These are phyloP conservation scores for Claviceps pazoutovae DNA, from an alignment of 2,329 filamentous ascomycete species.

Conservation along the genomic window DNA sequence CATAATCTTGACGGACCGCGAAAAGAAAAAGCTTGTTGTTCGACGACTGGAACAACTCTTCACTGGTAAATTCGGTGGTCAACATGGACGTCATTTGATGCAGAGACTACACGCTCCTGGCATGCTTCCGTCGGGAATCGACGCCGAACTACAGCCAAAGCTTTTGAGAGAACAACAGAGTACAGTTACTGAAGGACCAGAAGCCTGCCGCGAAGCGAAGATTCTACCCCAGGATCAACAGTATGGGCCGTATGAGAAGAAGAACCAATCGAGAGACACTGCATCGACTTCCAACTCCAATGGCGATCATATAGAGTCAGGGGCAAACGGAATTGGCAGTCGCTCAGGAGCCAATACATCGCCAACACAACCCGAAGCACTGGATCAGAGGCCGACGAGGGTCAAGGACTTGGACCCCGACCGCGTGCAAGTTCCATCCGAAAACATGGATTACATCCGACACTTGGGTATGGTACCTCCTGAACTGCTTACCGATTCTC, in stretches of 20 bases:
- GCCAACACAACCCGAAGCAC: constrained; percentile 25
- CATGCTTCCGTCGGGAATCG: constrained; percentile 8
- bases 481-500: constrained; percentile 28
- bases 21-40: constrained; percentile 66
- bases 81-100: constrained; percentile 20
- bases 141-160: constrained; percentile 16
- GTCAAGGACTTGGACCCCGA: constrained; percentile 66
- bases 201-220: constrained; percentile 32
- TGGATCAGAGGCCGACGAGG: constrained; percentile 64
- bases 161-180: constrained; percentile 22
- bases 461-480: constrained; percentile 56
- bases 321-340: constrained; percentile 19
- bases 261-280: constrained; percentile 28
- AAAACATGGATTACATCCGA: constrained; percentile 69
- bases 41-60: constrained; percentile 68
- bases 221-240: constrained; percentile 26
- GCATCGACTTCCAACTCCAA: constrained; percentile 32
- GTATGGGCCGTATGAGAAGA: constrained; percentile 20
- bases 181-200: constrained; percentile 8
- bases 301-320: constrained; percentile 31
- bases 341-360: constrained; percentile 24
- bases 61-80: constrained; percentile 48
- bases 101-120: constrained; percentile 8
- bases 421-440: constrained; percentile 57
- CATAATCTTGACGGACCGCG: constrained; percentile 51